Evolutionary conservation across 352 stramenopile genomes (phyloP).

Genomic region (Globisporangium spinosum): DNA sequence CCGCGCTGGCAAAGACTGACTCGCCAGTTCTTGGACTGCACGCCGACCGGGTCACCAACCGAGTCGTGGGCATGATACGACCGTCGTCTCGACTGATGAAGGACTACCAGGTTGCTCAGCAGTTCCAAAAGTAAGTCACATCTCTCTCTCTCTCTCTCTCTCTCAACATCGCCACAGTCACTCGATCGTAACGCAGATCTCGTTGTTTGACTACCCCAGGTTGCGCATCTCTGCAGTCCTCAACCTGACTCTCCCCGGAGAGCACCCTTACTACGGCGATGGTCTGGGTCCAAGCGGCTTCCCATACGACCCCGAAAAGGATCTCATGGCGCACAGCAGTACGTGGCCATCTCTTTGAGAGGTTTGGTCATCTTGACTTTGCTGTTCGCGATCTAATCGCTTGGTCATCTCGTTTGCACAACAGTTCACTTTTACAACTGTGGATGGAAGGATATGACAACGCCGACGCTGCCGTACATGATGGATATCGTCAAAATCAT

Average conservation of each 20-base stretch:
- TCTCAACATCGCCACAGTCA: no score
- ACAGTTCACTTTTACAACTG: constrained; percentile 90
- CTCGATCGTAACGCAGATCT: constrained; percentile 4
- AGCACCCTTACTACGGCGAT: constrained; percentile 89
- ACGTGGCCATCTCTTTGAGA: neutral
- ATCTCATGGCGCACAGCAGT: constrained; percentile 88
- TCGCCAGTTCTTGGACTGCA: constrained; percentile 78
- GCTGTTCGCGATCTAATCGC: neutral
- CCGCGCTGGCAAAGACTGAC: constrained; percentile 65
- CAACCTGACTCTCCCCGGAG: constrained; percentile 89
- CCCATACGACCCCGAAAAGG: constrained; percentile 85
- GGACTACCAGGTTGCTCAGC: constrained; percentile 72
- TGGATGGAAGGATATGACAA: constrained; percentile 92
- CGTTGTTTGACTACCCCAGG: constrained; percentile 24
- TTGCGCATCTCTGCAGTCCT: constrained; percentile 84
- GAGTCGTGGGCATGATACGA: constrained; percentile 88
- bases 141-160: neutral
- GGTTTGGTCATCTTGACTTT: neutral
- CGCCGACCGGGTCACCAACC: constrained; percentile 85
- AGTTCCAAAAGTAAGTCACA: constrained; percentile 66
- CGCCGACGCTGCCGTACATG: constrained; percentile 79
- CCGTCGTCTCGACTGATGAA: constrained; percentile 81
- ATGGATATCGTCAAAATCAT: constrained; percentile 87
- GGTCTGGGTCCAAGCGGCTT: constrained; percentile 72
- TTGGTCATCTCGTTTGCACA: neutral